These are phyloP conservation scores for Musa acuminata DNA, from an alignment of 176 grass and related monocot species.

Conservation along the genomic window DNA sequence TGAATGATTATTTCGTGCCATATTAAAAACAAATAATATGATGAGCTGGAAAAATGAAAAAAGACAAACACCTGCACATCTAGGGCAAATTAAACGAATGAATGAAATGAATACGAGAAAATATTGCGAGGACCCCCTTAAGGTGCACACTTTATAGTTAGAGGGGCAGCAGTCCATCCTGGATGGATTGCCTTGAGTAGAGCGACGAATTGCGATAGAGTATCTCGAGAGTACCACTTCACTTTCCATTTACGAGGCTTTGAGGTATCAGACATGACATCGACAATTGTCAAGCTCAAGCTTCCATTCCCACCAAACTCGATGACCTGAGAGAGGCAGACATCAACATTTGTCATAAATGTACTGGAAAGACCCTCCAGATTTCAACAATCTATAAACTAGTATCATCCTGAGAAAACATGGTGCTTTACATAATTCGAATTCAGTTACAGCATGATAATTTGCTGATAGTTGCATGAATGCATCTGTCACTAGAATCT, in stretches of 20 bases:
- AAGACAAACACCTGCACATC: neutral
- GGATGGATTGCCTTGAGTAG: conserved; percentile 60
- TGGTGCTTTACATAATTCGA: too few species aligned
- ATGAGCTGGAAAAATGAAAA: neutral
- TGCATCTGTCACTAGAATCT: too few species aligned
- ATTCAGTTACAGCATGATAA: too few species aligned
- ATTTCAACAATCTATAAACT: neutral
- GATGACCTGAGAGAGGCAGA: conserved; percentile 36
- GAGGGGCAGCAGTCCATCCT: conserved; percentile 31
- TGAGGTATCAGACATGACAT: conserved; percentile 25
- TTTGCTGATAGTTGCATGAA: too few species aligned
- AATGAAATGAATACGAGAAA: conserved; percentile 47
- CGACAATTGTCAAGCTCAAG: conserved; percentile 46
- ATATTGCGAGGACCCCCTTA: conserved; percentile 21
- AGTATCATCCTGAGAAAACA: too few species aligned
- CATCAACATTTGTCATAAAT: neutral
- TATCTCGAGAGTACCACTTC: conserved; percentile 67
- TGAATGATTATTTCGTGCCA: too few species aligned
- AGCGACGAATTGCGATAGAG: conserved; percentile 66
- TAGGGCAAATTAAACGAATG: conserved; percentile 42
- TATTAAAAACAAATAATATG: neutral
- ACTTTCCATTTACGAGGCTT: conserved; percentile 55
- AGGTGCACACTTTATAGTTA: conserved; percentile 70
- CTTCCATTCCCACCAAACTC: conserved; percentile 40
- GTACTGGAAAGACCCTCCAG: neutral